These are phyloP conservation scores for Paraurostyla sp. DNA, from an alignment of 73 alveolate species.

Conservation along the genomic window DNA sequence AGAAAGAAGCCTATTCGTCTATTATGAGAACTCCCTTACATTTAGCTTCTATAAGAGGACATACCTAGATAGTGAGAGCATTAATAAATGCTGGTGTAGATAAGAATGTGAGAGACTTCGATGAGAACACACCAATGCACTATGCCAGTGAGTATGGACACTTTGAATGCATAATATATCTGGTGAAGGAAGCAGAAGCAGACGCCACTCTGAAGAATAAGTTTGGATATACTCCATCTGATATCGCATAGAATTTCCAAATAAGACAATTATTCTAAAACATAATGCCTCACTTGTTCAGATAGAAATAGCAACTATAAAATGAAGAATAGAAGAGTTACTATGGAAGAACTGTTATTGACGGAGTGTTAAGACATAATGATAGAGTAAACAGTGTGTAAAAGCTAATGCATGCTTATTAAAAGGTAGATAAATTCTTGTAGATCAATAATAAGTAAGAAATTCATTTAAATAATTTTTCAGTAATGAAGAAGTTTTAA, in stretches of 20 bases:
- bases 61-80: constrained; percentile 81
- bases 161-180: constrained; percentile 7
- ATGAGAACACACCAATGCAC: constrained; percentile 92
- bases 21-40: constrained; percentile 90
- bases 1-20: constrained; percentile 16
- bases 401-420: constrained; percentile 55
- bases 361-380: constrained; percentile 67
- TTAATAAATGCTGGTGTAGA: constrained; percentile 85
- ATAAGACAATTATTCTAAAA: constrained; percentile 18
- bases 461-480: not conserved
- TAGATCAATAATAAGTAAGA: constrained; percentile 22
- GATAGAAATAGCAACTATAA: not conserved
- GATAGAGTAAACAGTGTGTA: constrained; percentile 67
- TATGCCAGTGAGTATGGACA: constrained; percentile 83
- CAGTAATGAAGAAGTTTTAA: constrained; percentile 64
- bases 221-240: constrained; percentile 64
- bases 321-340: not conserved
- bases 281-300: not conserved
- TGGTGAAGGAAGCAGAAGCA: constrained; percentile 52
- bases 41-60: constrained; percentile 87
- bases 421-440: constrained; percentile 53
- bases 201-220: constrained; percentile 25
- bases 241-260: constrained; percentile 49
- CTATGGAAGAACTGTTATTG: constrained; percentile 58
- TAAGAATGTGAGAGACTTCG: constrained; percentile 85